phyloP scores from a whole-genome alignment of 345 rosid species.

The Nephelium lappaceum region DNA sequence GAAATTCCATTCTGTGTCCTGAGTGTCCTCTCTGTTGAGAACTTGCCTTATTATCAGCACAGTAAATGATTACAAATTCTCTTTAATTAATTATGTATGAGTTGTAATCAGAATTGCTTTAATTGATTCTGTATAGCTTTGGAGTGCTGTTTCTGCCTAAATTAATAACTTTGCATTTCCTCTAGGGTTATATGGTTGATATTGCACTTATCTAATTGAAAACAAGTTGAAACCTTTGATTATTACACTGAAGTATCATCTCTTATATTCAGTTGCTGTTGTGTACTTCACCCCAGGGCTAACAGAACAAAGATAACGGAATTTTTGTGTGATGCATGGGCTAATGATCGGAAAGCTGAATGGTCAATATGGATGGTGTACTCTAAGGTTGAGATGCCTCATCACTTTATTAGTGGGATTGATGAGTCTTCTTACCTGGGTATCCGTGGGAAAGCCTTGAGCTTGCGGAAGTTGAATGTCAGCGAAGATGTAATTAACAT shows the following conservation, averaged over 20 bases:
- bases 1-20: neutral
- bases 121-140: neutral
- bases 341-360: slow-evolving; percentile 81
- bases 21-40: neutral
- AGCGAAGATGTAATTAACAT: slow-evolving; percentile 58
- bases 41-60: neutral
- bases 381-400: slow-evolving; percentile 94
- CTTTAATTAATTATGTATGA: neutral
- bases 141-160: neutral
- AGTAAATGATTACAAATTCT: neutral
- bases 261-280: slow-evolving; percentile 12
- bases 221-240: slow-evolving; percentile 1
- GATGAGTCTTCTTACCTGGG: slow-evolving; percentile 59
- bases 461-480: slow-evolving; percentile 61
- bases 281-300: slow-evolving; percentile 48
- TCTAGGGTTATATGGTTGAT: neutral
- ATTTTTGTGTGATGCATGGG: slow-evolving; percentile 70
- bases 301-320: slow-evolving; percentile 64
- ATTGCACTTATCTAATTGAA: neutral
- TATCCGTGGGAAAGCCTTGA: slow-evolving; percentile 57
- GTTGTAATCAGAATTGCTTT: neutral
- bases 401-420: slow-evolving; percentile 70
- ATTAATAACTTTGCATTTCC: neutral
- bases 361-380: slow-evolving; percentile 99
- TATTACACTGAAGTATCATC: neutral